Conservation (phyloP, 2,329 filamentous ascomycete genomes). For the Colletotrichum sp. region DNA sequence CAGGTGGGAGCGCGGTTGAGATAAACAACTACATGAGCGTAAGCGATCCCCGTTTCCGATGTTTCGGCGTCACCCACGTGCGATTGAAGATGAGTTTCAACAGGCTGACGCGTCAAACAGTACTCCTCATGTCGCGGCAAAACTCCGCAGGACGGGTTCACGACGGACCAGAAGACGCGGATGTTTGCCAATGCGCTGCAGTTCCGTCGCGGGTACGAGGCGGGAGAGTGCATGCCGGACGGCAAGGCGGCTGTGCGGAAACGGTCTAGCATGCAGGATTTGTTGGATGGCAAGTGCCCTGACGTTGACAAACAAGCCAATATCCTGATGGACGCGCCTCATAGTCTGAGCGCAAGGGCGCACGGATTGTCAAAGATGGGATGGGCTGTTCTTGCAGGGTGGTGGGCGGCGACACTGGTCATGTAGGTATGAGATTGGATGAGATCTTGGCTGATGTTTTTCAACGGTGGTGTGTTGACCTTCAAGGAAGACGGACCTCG, state of each 20-base stretch:
- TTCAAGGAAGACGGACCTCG: too few relatives aligned
- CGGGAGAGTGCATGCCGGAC: slow-evolving; percentile 24
- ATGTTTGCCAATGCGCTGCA: slow-evolving; percentile 27
- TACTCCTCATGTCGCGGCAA: slow-evolving; percentile 21
- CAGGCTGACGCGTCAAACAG: background rate
- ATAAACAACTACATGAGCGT: slow-evolving; percentile 29
- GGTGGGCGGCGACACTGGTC: background rate
- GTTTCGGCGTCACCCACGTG: background rate
- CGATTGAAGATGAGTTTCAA: background rate
- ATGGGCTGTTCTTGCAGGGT: background rate
- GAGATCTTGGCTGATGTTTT: background rate
- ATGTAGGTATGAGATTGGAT: background rate
- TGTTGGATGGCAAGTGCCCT: slow-evolving; percentile 26
- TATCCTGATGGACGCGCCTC: slow-evolving; percentile 1
- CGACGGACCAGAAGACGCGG: slow-evolving; percentile 28
- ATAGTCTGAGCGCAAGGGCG: background rate
- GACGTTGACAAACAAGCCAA: slow-evolving; percentile 18
- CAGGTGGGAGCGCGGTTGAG: background rate
- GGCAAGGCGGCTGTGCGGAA: slow-evolving; percentile 1
- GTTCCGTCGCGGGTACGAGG: slow-evolving; percentile 24
- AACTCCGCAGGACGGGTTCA: slow-evolving; percentile 20
- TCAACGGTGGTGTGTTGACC: background rate
- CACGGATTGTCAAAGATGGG: background rate
- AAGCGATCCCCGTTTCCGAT: background rate
- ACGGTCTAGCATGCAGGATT: slow-evolving; percentile 27